Percentiles rank a stretch among this genome's conserved stretches.
These are phyloP conservation scores for Talaromyces sp. DNA, from an alignment of 2,329 filamentous ascomycete genomes.

Conservation along the genomic window DNA sequence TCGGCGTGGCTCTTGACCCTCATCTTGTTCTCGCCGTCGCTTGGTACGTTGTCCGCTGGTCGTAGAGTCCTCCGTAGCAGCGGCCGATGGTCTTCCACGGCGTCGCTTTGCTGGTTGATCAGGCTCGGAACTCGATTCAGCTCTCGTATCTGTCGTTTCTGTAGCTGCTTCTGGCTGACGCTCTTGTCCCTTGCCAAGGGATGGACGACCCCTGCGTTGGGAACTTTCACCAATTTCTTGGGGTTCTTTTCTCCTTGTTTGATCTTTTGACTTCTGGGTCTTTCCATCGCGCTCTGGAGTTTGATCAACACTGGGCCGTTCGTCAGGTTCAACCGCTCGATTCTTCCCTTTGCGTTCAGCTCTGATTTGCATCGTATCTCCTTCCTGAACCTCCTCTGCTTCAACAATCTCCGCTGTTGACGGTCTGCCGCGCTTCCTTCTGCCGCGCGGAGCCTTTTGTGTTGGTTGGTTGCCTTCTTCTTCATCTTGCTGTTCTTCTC, in stretches of 20 bases:
- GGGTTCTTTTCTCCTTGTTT: constrained; percentile 6
- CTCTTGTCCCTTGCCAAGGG: constrained; percentile 8
- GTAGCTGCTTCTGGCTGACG: constrained; percentile 23
- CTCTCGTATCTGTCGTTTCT: background rate
- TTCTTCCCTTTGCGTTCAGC: constrained; percentile 18
- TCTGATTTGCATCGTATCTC: constrained; percentile 13
- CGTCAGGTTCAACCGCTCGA: background rate
- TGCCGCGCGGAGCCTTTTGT: constrained; percentile 8
- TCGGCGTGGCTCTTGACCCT: background rate
- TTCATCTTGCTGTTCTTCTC: background rate
- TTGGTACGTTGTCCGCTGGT: constrained; percentile 4
- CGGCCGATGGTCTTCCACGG: constrained; percentile 8
- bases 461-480: background rate
- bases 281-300: background rate
- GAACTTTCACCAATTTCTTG: constrained; percentile 17
- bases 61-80: background rate
- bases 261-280: background rate
- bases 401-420: constrained; percentile 7
- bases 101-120: constrained; percentile 7
- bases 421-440: constrained; percentile 8
- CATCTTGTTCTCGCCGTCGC: constrained; percentile 10
- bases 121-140: background rate
- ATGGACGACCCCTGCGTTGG: constrained; percentile 16
- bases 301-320: background rate
- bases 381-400: constrained; percentile 16